Conservation (phyloP, 495 filamentous ascomycete species). For the Tuber brumale region DNA sequence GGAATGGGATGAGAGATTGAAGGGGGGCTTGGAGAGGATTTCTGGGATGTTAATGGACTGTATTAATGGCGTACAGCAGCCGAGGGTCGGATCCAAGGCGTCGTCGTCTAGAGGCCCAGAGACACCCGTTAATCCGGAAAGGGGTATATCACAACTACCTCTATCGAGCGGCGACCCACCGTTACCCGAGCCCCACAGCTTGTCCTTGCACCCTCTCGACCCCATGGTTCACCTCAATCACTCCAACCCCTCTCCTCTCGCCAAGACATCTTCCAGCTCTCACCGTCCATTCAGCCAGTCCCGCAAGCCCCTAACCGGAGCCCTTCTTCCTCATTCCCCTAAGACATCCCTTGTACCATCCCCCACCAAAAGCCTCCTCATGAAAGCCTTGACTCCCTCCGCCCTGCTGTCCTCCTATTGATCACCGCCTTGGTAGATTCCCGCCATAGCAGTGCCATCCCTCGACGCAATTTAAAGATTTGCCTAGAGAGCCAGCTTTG, state of each 20-base stretch:
- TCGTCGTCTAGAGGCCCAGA: not conserved
- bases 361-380: not conserved
- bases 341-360: not conserved
- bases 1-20: not conserved
- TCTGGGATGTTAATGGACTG: not conserved
- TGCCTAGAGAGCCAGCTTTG: not conserved
- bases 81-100: not conserved
- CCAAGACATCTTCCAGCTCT: not conserved
- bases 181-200: not conserved
- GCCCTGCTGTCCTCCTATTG: not conserved
- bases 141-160: not conserved
- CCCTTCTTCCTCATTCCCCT: not conserved
- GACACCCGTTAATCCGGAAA: not conserved
- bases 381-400: not conserved
- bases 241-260: not conserved
- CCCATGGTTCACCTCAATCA: not conserved
- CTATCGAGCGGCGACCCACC: not conserved
- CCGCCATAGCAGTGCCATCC: not conserved
- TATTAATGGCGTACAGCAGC: not conserved
- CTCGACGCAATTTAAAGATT: conserved; percentile 1
- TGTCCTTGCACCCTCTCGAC: not conserved
- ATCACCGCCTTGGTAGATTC: not conserved
- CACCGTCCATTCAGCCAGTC: not conserved
- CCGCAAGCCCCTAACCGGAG: not conserved
- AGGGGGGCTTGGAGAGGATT: not conserved